Conservation (phyloP, 805 yeast species). For the Jamesozyma hellenica region DNA sequence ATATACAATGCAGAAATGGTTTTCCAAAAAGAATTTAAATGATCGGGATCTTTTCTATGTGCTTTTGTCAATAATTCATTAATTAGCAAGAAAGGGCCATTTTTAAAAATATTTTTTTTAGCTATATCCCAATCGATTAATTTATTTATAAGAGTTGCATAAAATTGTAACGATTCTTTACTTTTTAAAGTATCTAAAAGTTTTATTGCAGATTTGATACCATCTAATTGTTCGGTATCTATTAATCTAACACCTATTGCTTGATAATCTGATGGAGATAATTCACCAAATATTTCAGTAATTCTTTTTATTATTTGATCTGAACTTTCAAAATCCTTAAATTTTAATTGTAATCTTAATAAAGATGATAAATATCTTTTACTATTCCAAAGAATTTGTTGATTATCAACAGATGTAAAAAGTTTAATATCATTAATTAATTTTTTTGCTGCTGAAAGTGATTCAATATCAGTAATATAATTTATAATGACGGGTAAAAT, state of each 20-base stretch:
- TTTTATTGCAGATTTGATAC: conserved; percentile 16
- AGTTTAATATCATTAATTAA: conserved; percentile 17
- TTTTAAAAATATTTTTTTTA: conserved; percentile 3
- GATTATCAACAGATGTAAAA: conserved; percentile 10
- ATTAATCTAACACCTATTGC: conserved; percentile 17
- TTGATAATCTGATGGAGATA: conserved; percentile 16
- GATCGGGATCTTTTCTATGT: conserved; percentile 15
- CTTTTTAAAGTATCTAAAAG: conserved; percentile 13
- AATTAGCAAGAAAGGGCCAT: conserved; percentile 8
- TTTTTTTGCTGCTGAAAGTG: conserved; percentile 10
- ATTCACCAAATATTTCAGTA: conserved; percentile 10
- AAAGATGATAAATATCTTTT: conserved; percentile 17
- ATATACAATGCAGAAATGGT: conserved; percentile 19
- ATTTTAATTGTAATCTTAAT: conserved; percentile 19
- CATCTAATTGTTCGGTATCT: conserved; percentile 7
- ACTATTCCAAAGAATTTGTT: conserved; percentile 13
- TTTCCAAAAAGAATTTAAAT: conserved; percentile 17
- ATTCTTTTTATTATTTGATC: conserved; percentile 19
- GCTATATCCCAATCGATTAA: conserved; percentile 13
- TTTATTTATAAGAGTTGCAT: conserved; percentile 13
- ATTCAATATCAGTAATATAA: conserved; percentile 11
- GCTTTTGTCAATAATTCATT: conserved; percentile 16
- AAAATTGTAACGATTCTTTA: conserved; percentile 10
- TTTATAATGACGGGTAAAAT: conserved; percentile 18
- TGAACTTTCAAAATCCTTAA: conserved; percentile 24